Percentiles rank a stretch among this genome's conserved stretches.
Evolutionary conservation across 257 asterid genomes (phyloP).

Genomic region (Ophiorrhiza pumila): DNA sequence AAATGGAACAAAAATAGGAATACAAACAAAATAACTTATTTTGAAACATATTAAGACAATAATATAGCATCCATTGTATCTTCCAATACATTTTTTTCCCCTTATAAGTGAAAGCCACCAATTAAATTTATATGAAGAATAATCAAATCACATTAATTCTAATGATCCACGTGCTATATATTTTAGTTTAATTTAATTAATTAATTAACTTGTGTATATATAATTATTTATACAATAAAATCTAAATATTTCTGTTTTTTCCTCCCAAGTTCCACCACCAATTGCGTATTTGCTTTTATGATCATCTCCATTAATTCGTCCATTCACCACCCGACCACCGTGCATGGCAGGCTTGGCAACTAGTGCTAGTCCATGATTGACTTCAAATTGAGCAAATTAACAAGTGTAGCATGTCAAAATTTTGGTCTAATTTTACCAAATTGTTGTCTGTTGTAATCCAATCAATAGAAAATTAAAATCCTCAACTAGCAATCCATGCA

Average conservation of each 20-base stretch:
- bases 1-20: no score
- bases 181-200: no score
- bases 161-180: not conserved
- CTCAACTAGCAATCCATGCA: no score
- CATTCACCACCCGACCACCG: no score
- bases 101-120: not conserved
- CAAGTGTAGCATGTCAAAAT: not conserved
- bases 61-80: not conserved
- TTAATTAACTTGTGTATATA: no score
- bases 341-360: no score
- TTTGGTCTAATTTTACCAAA: not conserved
- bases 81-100: no score
- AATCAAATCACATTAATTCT: not conserved
- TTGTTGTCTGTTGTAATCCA: not conserved
- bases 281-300: slow-evolving; percentile 5
- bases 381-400: not conserved
- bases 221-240: not conserved
- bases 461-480: not conserved
- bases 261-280: not conserved
- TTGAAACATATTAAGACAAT: no score
- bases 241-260: not conserved
- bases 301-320: not conserved
- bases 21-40: no score
- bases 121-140: slow-evolving; percentile 2
- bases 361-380: no score